Percentiles rank a stretch among this genome's conserved stretches.
Conservation (phyloP, 257 asterid genomes). For the Jacaranda mimosifolia region DNA sequence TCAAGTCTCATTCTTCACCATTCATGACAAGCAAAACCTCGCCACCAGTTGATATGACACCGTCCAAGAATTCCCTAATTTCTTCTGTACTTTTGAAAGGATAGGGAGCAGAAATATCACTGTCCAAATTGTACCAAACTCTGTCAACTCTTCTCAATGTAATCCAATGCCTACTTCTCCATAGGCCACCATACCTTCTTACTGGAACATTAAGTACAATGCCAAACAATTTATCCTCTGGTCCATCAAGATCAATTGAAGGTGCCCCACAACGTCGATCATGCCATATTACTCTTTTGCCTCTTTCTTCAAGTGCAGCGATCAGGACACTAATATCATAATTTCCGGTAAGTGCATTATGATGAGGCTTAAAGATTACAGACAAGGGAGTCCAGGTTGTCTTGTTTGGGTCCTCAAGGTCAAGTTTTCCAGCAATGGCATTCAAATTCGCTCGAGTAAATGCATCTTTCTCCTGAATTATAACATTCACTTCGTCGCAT, state of each 20-base stretch:
- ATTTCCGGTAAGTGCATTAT: constrained; percentile 80
- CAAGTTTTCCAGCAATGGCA: constrained; percentile 69
- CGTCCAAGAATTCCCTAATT: constrained; percentile 60
- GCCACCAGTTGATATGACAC: constrained; percentile 56
- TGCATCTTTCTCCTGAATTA: constrained; percentile 75
- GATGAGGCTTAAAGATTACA: constrained; percentile 81
- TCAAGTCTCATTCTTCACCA: constrained; percentile 39
- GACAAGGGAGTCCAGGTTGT: constrained; percentile 72
- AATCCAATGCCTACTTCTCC: constrained; percentile 90
- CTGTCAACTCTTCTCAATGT: constrained; percentile 64
- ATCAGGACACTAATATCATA: constrained; percentile 86
- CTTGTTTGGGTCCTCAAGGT: constrained; percentile 67
- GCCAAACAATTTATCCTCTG: constrained; percentile 61
- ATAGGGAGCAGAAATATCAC: constrained; percentile 68
- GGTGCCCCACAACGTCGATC: constrained; percentile 70
- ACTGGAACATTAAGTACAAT: constrained; percentile 75
- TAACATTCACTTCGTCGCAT: constrained; percentile 21
- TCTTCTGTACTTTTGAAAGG: constrained; percentile 54
- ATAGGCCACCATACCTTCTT: constrained; percentile 65
- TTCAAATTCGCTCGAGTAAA: constrained; percentile 71
- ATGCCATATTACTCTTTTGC: constrained; percentile 80
- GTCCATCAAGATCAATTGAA: constrained; percentile 65
- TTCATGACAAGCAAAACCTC: constrained; percentile 78
- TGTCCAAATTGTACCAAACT: constrained; percentile 87
- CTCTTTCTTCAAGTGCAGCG: constrained; percentile 76